Base-by-base conservation (phyloP, 768 basidiomycete species). In the Collybia mongolica region DNA sequence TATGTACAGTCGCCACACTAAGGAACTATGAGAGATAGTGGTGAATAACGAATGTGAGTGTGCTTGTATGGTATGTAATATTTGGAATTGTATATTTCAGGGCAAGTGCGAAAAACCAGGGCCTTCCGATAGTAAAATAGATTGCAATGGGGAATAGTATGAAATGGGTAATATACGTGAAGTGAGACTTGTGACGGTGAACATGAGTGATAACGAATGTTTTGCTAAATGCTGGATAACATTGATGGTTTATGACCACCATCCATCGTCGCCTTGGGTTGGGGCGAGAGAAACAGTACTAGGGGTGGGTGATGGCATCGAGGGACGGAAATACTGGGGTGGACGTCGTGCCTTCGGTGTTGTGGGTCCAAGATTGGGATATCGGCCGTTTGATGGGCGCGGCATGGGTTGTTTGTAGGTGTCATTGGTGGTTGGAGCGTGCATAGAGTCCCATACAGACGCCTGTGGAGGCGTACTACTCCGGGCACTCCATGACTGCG, bases 391-490 rank as follows among this genome's bases (percentile, higher is more conserved):
- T 17, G 60, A 40, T 36, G 47, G 49, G 9, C 26, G 18, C 23
- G 52, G 55, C 41, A 61, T 47, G 41, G 53, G 37, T 50, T 62
- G 62, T 54, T 70, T 62, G 58, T 62, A 62, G 23, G 52, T 37
- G 54, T 61, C 62, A 39, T 62, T 69, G 54, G 54, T 59, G 19
- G 60, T 60, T 17, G 77, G 76, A 7, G 77, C 75, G 49, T 80
- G 75, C 65, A 79, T 90, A 1, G 90, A 92, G 59, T 90, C 84
- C 79, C 84, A 83, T 11, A 90, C 86, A 1, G 85, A 84, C 5
- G 77, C 57, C 47, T 65, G 60, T 36, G 79, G 77, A n/a, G 80
- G 78, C 3, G 83, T 79, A 43, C 69, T 64, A 35, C 75, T 74
- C 26, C 76, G 71, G 24, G 61, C 61, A 39, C 62, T 69, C 12